Evolutionary conservation across 805 yeast species (phyloP), one percentile per base, ranked within the genome.

Genomic region (Candida parachauliodes): DNA sequence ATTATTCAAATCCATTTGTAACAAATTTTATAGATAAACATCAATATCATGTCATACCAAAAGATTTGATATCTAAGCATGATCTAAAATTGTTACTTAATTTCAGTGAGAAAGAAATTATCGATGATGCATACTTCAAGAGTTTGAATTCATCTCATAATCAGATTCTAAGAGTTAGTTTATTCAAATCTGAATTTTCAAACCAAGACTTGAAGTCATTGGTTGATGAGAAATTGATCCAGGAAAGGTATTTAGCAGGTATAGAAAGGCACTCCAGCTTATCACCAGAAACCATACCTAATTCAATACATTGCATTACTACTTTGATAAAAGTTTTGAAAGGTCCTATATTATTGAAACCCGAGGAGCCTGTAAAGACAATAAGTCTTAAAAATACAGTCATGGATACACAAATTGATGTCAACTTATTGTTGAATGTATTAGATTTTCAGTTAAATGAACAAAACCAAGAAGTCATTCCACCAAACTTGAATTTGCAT

Each of bases 281-380:
- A 17, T 53, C 62, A 0, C 44, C 55, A 0, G 62, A 56, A 8
- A 44, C 56, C 1, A 47, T 58, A 1, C 89, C 94, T 0, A 60
- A 76, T 3, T 73, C 79, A 2, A 54, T 73, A 0, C 74, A 72
- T 30, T 82, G 94, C 47, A 62, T 83, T 16, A 63, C 65, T 34
- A 81, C 87, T 0, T 50, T 87, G 12, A 69, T 74, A 47, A 78
- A 76, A 43, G 81, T 83, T 7, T 60, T 86, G 32, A 76, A 69
- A 44, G 89, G 88, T 2, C 91, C 95, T 0, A 55, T 87, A 16
- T 54, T 65, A 7, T 55, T 71, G 17, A 57, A 52, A 2, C 60
- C 71, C 2, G 60, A 55, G 2, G 73, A 69, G 4, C 75, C 72
- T 8, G 58, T 67, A 2, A 80, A 76, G 49, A 76, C 83, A 0